Percentiles rank a stretch among this genome's conserved stretches.
These are phyloP conservation scores for Rugonectria rugulosa DNA, from an alignment of 2,329 filamentous ascomycete species.

Conservation along the genomic window DNA sequence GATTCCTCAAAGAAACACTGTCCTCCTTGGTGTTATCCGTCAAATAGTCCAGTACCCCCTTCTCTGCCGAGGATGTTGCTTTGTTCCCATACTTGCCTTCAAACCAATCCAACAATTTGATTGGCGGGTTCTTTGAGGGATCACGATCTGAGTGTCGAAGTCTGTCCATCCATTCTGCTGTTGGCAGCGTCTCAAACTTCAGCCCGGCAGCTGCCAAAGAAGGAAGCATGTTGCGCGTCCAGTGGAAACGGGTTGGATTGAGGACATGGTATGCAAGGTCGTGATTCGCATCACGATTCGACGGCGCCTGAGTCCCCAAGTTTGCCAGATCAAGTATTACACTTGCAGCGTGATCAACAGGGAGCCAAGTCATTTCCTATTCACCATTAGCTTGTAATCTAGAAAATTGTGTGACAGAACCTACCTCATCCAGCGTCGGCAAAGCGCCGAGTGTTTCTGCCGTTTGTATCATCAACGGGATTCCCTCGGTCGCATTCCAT, in stretches of 20 bases:
- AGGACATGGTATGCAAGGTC: constrained; percentile 34
- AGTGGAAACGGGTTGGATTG: constrained; percentile 49
- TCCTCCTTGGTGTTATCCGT: constrained; percentile 27
- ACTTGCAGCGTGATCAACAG: constrained; percentile 27
- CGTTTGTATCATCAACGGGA: constrained; percentile 60
- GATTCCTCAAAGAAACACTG: constrained; percentile 6
- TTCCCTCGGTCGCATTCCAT: constrained; percentile 61
- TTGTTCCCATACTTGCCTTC: constrained; percentile 37
- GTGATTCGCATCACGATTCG: constrained; percentile 5
- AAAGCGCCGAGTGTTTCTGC: constrained; percentile 55
- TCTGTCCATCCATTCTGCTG: constrained; percentile 52
- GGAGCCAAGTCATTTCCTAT: constrained; percentile 35
- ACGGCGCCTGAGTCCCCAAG: background rate
- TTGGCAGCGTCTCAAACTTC: constrained; percentile 53
- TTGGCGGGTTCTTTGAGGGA: constrained; percentile 55
- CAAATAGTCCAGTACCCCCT: constrained; percentile 19
- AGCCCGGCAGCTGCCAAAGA: constrained; percentile 53
- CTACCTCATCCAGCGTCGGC: constrained; percentile 53
- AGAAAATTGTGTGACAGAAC: fast-evolving
- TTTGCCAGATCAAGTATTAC: constrained; percentile 26
- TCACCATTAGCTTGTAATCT: background rate
- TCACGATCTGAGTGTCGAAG: constrained; percentile 54
- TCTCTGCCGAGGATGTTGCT: constrained; percentile 17
- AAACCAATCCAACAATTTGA: constrained; percentile 63
- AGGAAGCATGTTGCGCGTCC: constrained; percentile 59